Evolutionary conservation across 805 yeast species (phyloP), one percentile per base, ranked within the genome.

Genomic region (Saccharomycopsis fermentans): DNA sequence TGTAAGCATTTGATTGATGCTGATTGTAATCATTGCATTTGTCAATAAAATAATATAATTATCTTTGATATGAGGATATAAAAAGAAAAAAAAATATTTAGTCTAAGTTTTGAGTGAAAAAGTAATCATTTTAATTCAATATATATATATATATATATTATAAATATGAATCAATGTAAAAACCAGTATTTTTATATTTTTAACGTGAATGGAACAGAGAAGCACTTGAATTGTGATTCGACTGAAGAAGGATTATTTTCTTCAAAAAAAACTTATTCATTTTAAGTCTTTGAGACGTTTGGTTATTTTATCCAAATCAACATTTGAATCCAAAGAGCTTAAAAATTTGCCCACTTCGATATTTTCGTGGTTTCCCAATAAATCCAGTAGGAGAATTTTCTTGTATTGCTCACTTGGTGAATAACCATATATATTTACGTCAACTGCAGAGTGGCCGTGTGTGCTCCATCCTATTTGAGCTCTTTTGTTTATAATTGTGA

Each of bases 381-480:
- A 74, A 11, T 80, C 74, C 21, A 76, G 69, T 58, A 73, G 68
- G 8, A 80, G 64, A 63, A 75, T 65, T 1, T 62, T 52, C 66
- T 71, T 71, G 34, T 82, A 75, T 6, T 71, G 65, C 54, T 75
- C 73, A 27, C 78, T 81, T 65, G 85, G 85, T 35, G 90, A 79
- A 68, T 84, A 79, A 0, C 86, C 96, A 69, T 91, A 91, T 54
- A 92, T 87, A 67, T 92, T 91, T 39, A 91, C 96, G 71, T 91
- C 98, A 16, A 91, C 97, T 0, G 96, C 97, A 21, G 96, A 84
- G 70, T 91, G 98, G 34, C 97, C 98, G 67, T 90, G 96, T 0
- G 97, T 91, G 9, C 96, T 78, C 96, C 97, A 91, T n/a, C 97
- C 97, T 17, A 90, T 81, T 70, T 87, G 87, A 0, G 97, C 90